Evolutionary conservation across 768 basidiomycete species (phyloP).

Genomic region (Agaricus sinodeliciosus): DNA sequence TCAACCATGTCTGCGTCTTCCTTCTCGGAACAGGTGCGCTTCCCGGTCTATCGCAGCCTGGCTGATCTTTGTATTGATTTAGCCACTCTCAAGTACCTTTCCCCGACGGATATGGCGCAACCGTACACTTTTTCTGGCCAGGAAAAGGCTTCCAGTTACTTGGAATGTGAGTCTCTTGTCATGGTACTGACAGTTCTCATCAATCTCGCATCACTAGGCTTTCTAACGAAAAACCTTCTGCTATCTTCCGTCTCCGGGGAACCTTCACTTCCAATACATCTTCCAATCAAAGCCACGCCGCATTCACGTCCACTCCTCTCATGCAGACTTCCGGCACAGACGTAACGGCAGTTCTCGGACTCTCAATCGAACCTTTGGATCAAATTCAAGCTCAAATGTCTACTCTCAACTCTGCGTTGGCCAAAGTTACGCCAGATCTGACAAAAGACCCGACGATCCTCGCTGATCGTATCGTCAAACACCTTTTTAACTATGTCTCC

Average conservation of each 20-base stretch:
- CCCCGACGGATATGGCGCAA: constrained; percentile 77
- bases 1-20: constrained; percentile 86
- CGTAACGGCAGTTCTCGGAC: constrained; percentile 69
- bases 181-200: not conserved
- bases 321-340: constrained; percentile 24
- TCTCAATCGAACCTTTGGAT: constrained; percentile 71
- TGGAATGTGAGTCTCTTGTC: constrained; percentile 55
- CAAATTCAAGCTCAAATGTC: constrained; percentile 53
- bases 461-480: constrained; percentile 65
- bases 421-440: constrained; percentile 17
- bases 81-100: constrained; percentile 48
- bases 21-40: constrained; percentile 66
- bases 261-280: constrained; percentile 41
- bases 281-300: constrained; percentile 27
- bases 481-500: constrained; percentile 70
- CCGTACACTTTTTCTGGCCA: constrained; percentile 84
- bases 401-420: constrained; percentile 24
- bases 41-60: not conserved
- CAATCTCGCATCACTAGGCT: constrained; percentile 41
- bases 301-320: constrained; percentile 27
- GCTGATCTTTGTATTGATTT: constrained; percentile 1
- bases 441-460: constrained; percentile 44
- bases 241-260: constrained; percentile 77
- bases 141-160: constrained; percentile 82
- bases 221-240: constrained; percentile 85